Evolutionary conservation across 495 filamentous ascomycete genomes (phyloP).

Genomic region (Niebla homalea): DNA sequence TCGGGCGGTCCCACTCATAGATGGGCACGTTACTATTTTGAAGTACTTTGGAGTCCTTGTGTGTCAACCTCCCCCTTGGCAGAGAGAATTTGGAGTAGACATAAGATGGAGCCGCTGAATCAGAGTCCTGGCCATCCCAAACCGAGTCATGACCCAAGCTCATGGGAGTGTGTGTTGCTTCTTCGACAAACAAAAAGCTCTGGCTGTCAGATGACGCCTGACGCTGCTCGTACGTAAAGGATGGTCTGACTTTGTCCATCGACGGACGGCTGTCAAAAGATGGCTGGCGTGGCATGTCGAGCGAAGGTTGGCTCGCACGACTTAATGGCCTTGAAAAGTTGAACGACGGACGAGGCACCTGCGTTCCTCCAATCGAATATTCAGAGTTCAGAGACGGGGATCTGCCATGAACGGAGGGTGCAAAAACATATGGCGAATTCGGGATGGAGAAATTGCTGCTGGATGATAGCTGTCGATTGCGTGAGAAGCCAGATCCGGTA

Average conservation of each 20-base stretch:
- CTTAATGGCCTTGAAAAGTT: slow-evolving; percentile 92
- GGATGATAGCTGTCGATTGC: slow-evolving; percentile 48
- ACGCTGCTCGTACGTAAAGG: slow-evolving; percentile 12
- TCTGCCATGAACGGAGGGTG: slow-evolving; percentile 37
- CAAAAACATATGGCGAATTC: slow-evolving; percentile 49
- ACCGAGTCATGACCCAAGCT: slow-evolving; percentile 51
- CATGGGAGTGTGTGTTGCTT: slow-evolving; percentile 47
- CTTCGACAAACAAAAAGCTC: slow-evolving; percentile 36
- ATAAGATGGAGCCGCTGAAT: slow-evolving; percentile 53
- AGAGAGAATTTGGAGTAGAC: slow-evolving; percentile 72
- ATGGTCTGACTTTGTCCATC: slow-evolving; percentile 5
- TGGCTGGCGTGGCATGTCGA: slow-evolving; percentile 39
- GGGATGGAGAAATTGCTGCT: slow-evolving; percentile 49
- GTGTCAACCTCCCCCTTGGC: slow-evolving; percentile 64
- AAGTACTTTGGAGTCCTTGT: slow-evolving; percentile 55
- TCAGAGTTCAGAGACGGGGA: slow-evolving; percentile 80
- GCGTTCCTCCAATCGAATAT: slow-evolving; percentile 45
- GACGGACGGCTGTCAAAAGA: slow-evolving; percentile 27
- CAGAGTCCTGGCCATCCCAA: slow-evolving; percentile 26
- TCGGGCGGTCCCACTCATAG: slow-evolving; percentile 48
- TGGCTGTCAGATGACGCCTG: slow-evolving; percentile 28
- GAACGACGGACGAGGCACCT: slow-evolving; percentile 58
- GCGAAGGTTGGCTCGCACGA: slow-evolving; percentile 52
- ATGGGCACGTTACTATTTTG: slow-evolving; percentile 45
- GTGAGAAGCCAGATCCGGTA: slow-evolving; percentile 38